Evolutionary conservation across 352 stramenopile genomes (phyloP), one percentile per base, ranked within the genome.

Genomic region (Globisporangium irregulare): DNA sequence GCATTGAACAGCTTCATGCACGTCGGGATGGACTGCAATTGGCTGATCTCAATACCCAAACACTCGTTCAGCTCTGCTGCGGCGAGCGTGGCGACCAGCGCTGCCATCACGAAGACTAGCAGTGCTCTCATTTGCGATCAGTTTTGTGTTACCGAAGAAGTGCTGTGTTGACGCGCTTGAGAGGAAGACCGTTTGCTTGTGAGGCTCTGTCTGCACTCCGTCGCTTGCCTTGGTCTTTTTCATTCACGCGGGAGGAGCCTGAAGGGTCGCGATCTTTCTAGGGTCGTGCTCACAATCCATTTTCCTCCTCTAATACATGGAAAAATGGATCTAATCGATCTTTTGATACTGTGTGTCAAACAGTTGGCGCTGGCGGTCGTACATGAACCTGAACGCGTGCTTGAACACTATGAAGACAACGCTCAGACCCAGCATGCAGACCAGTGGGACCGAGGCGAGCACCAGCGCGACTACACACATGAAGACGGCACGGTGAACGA

Each of bases 61-160:
- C 84, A 92, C 36, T 84, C 67, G 51, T 81, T 89, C 25, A 90
- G 80, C 34, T 82, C 73, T 3, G 67, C 79, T 15, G 27, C 18
- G 4, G 20, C 51, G 32, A 59, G 32, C 18, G 51, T 14, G 18
- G 50, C 53, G 29, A 59, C 34, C 5, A 66, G 25, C 9, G 29
- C 59, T 2, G 38, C n/a, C 38, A 53, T 3, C 1, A 57, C 38
- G 18, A 58, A n/a, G 36, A 56, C n/a, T 10, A 61, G 34, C 4
- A 48, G 50, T 10, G 32, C 14, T 32, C 34, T 25, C 58, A 71
- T 51, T 51, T 24, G 43, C 63, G n/a, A 9, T 55, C 32, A 56
- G 8, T 5, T n/a, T 24, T 41, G n/a, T 15, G 27, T 2, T 62
- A 20, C 61, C 6, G 10, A 66, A 48, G 38, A 66, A 48, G 38